phyloP scores from a whole-genome alignment of 1,284 basidiomycete genomes.

The Leccinum fallax region DNA sequence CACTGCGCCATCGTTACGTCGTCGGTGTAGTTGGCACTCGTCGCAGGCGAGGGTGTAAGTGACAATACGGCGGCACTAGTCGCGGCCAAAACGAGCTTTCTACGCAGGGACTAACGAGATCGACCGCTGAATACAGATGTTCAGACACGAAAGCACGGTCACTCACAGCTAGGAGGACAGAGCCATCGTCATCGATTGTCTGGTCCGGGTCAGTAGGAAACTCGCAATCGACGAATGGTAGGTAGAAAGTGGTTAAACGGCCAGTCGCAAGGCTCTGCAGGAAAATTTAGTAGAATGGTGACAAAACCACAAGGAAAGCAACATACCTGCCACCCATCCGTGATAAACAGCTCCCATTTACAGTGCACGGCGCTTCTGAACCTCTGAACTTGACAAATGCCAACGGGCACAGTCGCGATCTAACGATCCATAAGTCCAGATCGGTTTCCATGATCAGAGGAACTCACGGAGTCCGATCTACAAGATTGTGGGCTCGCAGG shows the following conservation, averaged over 20 bases:
- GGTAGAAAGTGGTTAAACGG: constrained; percentile 62
- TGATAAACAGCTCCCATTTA: constrained; percentile 76
- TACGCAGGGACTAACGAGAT: constrained; percentile 58
- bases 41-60: too few relatives aligned
- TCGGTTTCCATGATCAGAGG: background rate
- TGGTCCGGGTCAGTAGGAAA: constrained; percentile 57
- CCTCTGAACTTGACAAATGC: constrained; percentile 58
- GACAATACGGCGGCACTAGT: too few relatives aligned
- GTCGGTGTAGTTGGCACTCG: too few relatives aligned
- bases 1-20: too few relatives aligned
- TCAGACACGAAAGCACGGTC: constrained; percentile 3
- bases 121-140: background rate
- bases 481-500: constrained; percentile 13
- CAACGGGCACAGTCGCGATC: constrained; percentile 72
- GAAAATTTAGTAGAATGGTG: background rate
- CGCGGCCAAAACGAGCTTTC: constrained; percentile 71
- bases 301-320: background rate
- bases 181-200: constrained; percentile 54
- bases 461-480: constrained; percentile 67
- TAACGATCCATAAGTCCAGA: constrained; percentile 29
- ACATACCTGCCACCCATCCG: constrained; percentile 66
- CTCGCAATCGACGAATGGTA: constrained; percentile 68
- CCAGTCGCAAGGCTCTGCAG: constrained; percentile 60
- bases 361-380: constrained; percentile 66
- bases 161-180: constrained; percentile 55